Base-by-base conservation (phyloP, 257 asterid genomes). In the Petrea volubilis region DNA sequence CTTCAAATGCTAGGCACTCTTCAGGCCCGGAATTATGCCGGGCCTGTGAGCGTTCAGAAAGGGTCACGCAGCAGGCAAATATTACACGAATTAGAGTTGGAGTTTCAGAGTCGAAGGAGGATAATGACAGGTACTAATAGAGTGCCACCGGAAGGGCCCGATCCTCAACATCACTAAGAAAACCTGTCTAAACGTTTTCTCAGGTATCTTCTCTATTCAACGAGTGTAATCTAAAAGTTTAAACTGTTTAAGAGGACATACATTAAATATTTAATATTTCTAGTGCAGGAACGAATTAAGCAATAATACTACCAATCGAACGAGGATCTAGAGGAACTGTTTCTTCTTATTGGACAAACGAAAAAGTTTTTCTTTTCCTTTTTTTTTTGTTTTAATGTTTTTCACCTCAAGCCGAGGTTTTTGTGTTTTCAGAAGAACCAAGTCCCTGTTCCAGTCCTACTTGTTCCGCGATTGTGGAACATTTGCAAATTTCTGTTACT, bases 151-250 rank as follows among this genome's bases (percentile, higher is more conserved):
- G 71, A 68, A 23, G 84, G 84, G 55, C 84, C 84, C 0, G 79
- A 80, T 65, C 86, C 87, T 68, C 87, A 83, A 50, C 89, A 87
- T 68, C 89, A 87, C 72, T 79, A 64, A 60, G 17, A 21, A 14
- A 33, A 33, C 20, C 36, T 9, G 18, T 51, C 59, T 51, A 1
- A 51, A 46, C 1, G 14, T 41, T n/a, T n/a, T n/a, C n/a, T n/a
- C n/a, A n/a, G n/a, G 51, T 44, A 11, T 44, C 20, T 3, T 44
- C 6, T 38, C 43, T 4, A 38, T 5, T 38, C 38, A 7, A 33
- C 5, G 38, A 2, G 7, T 33, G 3, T 33, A 3, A 33, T 33
- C 38, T 33, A 7, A 33, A 33, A 33, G 38, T 33, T 33, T 33
- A 33, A 33, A 7, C 38, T 33, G 4, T 24, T 53, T 2, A 8